Conservation (phyloP, 306 rosid genomes). For the Trifolium subterraneum region DNA sequence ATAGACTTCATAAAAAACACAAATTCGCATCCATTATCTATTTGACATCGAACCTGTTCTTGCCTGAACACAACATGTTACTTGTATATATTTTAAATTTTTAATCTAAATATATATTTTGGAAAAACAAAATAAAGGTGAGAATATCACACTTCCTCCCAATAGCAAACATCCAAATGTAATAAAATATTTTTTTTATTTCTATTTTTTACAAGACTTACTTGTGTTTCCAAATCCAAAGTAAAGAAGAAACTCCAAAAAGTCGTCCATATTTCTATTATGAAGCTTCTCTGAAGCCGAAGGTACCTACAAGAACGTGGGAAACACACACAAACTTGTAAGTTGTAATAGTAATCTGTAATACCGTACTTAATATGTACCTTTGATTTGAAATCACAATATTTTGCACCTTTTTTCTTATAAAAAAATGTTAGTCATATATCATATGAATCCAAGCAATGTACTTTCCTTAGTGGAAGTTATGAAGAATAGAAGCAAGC, state of each 20-base stretch:
- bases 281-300: slow-evolving; percentile 3
- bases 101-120: no score
- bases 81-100: no score
- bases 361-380: slow-evolving; percentile 27
- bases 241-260: neutral
- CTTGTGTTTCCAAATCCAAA: no score
- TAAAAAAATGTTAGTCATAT: neutral
- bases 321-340: neutral
- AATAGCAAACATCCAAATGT: no score
- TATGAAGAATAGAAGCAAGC: slow-evolving; percentile 5
- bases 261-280: neutral
- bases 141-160: no score
- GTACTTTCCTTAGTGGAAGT: slow-evolving; percentile 21
- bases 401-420: neutral
- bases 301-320: neutral
- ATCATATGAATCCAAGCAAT: neutral
- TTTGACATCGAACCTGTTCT: no score
- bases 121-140: no score
- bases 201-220: no score
- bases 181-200: no score
- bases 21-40: no score
- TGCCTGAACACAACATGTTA: no score
- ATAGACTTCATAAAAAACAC: no score
- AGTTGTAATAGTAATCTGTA: neutral
- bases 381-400: neutral